A percentile compares a stretch with the other conserved stretches of the same genome.
Conservation (phyloP, 768 basidiomycete species). For the Suillus sp. region DNA sequence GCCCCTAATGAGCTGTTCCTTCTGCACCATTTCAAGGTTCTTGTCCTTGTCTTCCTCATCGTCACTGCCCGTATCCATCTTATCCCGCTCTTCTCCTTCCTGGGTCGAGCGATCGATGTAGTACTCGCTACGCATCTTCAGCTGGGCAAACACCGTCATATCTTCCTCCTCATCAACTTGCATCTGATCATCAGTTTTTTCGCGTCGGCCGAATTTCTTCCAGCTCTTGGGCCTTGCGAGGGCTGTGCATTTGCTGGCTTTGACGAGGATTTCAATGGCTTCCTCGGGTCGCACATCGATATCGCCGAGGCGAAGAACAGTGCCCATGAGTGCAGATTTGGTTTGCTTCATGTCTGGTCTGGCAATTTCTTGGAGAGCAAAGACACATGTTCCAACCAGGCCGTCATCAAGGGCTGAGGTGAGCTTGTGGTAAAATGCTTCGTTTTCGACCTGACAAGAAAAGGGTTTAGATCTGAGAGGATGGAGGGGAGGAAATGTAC, state of each 20-base stretch:
- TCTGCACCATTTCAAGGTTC: constrained; percentile 61
- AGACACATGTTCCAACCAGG: constrained; percentile 33
- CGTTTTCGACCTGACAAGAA: constrained; percentile 62
- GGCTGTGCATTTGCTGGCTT: constrained; percentile 80
- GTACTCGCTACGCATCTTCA: constrained; percentile 54
- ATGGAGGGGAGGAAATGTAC: constrained; percentile 40
- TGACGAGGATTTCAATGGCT: constrained; percentile 72
- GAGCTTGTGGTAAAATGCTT: constrained; percentile 65
- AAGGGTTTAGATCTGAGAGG: constrained; percentile 4
- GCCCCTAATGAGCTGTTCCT: constrained; percentile 76
- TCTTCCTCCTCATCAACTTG: constrained; percentile 32
- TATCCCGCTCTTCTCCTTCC: constrained; percentile 31
- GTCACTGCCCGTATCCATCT: constrained; percentile 32
- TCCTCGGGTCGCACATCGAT: constrained; percentile 63
- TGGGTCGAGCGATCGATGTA: constrained; percentile 49
- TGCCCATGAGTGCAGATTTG: constrained; percentile 67
- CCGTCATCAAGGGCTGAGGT: constrained; percentile 35
- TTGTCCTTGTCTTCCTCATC: constrained; percentile 38
- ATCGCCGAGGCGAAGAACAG: constrained; percentile 79
- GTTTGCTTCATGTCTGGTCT: constrained; percentile 65
- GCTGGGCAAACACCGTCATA: constrained; percentile 39
- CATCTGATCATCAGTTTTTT: constrained; percentile 33
- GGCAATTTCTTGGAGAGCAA: constrained; percentile 29
- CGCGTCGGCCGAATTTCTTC: constrained; percentile 69
- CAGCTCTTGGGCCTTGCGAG: constrained; percentile 67